Percentiles rank a stretch among this genome's conserved stretches.
phyloP scores from a whole-genome alignment of 116 monocot genomes.

The Papilionanthe hybrid region DNA sequence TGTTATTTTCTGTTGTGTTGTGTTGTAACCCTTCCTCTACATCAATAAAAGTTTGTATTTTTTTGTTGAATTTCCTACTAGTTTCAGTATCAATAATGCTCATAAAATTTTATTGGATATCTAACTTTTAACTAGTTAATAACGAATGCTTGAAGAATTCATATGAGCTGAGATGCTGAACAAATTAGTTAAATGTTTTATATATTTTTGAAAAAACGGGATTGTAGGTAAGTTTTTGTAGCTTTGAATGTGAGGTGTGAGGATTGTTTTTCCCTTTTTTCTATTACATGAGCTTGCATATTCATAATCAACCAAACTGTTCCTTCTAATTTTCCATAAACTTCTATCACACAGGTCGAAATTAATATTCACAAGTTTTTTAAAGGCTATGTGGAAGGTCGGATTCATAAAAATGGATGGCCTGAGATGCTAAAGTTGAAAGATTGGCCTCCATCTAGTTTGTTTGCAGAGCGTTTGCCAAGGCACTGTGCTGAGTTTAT shows the following conservation, averaged over 20 bases:
- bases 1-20: too few relatives aligned
- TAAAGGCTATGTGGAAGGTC: conserved; percentile 31
- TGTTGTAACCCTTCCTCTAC: too few relatives aligned
- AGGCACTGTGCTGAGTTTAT: conserved; percentile 40
- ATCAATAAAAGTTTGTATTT: too few relatives aligned
- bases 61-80: too few relatives aligned
- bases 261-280: neutral
- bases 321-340: neutral
- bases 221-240: neutral
- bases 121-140: neutral
- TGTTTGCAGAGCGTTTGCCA: conserved; percentile 39
- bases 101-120: neutral
- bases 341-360: conserved; percentile 25
- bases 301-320: neutral
- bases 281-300: neutral
- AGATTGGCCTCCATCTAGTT: conserved; percentile 41
- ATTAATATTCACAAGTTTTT: conserved; percentile 32
- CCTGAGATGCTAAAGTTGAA: conserved; percentile 49
- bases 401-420: conserved; percentile 28
- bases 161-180: neutral
- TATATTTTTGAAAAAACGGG: neutral
- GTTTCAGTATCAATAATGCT: neutral
- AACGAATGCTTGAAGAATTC: neutral
- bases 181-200: neutral
- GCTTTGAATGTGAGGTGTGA: neutral